Evolutionary conservation across 2,329 filamentous ascomycete genomes (phyloP), one percentile per base, ranked within the genome.

Genomic region (Coniochaeta sp.): DNA sequence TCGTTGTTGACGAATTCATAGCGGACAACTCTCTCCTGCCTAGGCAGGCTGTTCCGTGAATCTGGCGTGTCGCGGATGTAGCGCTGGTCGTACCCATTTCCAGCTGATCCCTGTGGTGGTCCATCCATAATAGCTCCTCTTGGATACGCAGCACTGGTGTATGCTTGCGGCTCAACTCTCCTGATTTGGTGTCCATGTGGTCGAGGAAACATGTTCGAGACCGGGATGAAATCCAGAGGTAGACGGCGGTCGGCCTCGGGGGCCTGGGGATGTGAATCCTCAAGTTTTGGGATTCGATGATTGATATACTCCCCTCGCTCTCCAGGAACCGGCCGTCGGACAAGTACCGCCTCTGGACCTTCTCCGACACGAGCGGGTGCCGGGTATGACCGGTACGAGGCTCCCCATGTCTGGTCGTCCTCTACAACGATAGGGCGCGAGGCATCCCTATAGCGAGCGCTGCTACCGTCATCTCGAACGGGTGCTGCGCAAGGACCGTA

Each of bases 1-100:
- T 57, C 54, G 50, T 61, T 55, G 26, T 40, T 52, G 17, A 63
- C 44, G 44, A 67, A 66, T 60, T 67, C 66, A 28, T 66, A 61
- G 2, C 64, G 64, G 26, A 67, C 65, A 34, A 67, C 63, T n/a
- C 65, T 62, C 40, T 67, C 66, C 28, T 64, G 61, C 17, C 65
- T 60, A 31, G 58, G 61, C 55, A 57, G 55, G 24, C 33, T 38
- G n/a, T 16, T 11, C 6, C 55, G 55, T 31, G 36, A 14, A 22
- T 28, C 54, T 22, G 3, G 34, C 14, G 54, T n/a, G 22, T 31
- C 24, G 22, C 3, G 22, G 14, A 31, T 3, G 16, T 17, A 31
- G 17, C 24, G 22, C 17, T 22, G 47, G 26, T 31, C 47, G 47
- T 17, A 28, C 31, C 47, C 14, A 16, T 52, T 26, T 52, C 47